phyloP scores from a whole-genome alignment of 352 stramenopile species.

The Pythium periplocum region DNA sequence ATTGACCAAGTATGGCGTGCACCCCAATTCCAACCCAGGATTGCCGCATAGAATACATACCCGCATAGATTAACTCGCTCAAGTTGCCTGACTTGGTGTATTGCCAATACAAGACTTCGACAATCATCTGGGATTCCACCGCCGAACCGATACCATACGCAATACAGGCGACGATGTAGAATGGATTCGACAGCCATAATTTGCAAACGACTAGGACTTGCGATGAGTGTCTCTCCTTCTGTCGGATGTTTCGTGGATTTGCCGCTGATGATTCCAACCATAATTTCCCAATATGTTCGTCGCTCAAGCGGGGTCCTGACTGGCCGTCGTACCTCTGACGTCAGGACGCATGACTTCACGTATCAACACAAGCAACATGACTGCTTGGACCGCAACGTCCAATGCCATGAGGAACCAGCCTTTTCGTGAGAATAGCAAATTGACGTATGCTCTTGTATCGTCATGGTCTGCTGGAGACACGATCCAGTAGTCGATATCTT shows the following conservation, averaged over 20 bases:
- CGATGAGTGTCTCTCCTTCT: not conserved
- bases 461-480: not conserved
- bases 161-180: slow-evolving; percentile 4
- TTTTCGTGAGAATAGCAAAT: slow-evolving; percentile 5
- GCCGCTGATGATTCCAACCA: not conserved
- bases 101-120: slow-evolving; percentile 9
- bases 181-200: slow-evolving; percentile 7
- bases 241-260: not conserved
- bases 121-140: slow-evolving; percentile 7
- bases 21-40: slow-evolving; percentile 5
- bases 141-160: slow-evolving; percentile 6
- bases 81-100: not conserved
- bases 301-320: not conserved
- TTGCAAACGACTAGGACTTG: slow-evolving; percentile 1
- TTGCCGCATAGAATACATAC: slow-evolving; percentile 8
- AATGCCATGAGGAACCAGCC: not conserved
- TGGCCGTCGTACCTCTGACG: not conserved
- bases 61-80: slow-evolving; percentile 3
- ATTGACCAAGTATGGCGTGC: not conserved
- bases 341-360: not conserved
- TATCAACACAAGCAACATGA: not conserved
- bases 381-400: not conserved
- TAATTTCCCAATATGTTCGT: not conserved
- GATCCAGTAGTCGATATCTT: not conserved
- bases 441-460: slow-evolving; percentile 5